These are phyloP conservation scores for Rutstroemia sp. DNA, from an alignment of 2,329 filamentous ascomycete genomes.

Conservation along the genomic window DNA sequence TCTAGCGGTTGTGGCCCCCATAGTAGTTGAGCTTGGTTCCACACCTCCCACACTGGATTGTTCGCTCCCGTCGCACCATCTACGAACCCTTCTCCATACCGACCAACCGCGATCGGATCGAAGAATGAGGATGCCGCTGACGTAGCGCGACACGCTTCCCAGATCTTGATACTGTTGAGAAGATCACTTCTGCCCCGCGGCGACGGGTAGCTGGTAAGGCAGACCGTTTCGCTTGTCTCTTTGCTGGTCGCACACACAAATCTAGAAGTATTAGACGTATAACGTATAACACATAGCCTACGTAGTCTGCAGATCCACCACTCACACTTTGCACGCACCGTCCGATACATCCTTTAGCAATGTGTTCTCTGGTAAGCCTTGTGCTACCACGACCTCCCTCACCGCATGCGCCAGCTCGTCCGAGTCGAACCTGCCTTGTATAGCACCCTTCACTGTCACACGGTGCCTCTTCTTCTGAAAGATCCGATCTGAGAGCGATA, in stretches of 20 bases:
- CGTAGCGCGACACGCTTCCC: constrained; percentile 36
- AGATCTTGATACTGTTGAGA: constrained; percentile 27
- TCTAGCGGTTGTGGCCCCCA: constrained; percentile 28
- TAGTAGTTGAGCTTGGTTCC: constrained; percentile 33
- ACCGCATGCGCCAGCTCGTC: constrained; percentile 15
- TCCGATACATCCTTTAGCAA: constrained; percentile 24
- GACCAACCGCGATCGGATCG: background rate
- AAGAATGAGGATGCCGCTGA: background rate
- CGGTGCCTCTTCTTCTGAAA: constrained; percentile 25
- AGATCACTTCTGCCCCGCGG: constrained; percentile 13
- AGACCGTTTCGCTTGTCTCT: constrained; percentile 28
- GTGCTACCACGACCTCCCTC: constrained; percentile 16
- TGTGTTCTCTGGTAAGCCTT: constrained; percentile 21
- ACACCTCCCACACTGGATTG: constrained; percentile 38
- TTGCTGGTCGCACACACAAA: constrained; percentile 30
- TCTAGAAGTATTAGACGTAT: background rate
- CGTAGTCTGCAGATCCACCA: background rate
- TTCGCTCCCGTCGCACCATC: constrained; percentile 38
- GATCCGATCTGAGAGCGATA: constrained; percentile 31
- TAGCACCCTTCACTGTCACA: constrained; percentile 9
- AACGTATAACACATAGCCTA: constrained; percentile 2
- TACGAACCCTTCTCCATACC: constrained; percentile 26
- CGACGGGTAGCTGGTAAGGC: constrained; percentile 29
- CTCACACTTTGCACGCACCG: constrained; percentile 26
- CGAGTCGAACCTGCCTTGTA: constrained; percentile 15